These are phyloP conservation scores for Aspergillus egyptiacus DNA, from an alignment of 495 filamentous ascomycete species.

Conservation along the genomic window DNA sequence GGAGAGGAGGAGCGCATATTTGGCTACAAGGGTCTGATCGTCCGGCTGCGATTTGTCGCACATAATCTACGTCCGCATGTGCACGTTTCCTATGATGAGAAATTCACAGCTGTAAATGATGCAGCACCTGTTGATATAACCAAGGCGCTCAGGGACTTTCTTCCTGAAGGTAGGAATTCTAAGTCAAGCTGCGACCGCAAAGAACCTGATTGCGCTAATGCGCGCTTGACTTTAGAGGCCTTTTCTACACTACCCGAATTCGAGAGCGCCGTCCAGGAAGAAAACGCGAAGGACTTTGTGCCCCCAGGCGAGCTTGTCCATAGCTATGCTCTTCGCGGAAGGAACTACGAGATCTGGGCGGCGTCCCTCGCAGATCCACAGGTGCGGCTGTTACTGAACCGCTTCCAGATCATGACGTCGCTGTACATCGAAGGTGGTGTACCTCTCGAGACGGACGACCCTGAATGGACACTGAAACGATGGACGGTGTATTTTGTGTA, in stretches of 20 bases:
- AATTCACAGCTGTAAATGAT: constrained; percentile 68
- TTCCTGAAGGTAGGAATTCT: constrained; percentile 54
- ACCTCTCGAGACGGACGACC: constrained; percentile 63
- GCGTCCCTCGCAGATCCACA: constrained; percentile 50
- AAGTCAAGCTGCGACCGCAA: neutral
- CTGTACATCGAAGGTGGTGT: constrained; percentile 90
- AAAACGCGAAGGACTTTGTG: constrained; percentile 51
- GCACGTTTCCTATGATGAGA: constrained; percentile 62
- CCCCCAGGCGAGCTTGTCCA: constrained; percentile 54
- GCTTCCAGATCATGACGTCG: constrained; percentile 76
- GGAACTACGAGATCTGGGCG: constrained; percentile 57
- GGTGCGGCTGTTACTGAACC: constrained; percentile 60
- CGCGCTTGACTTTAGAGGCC: constrained; percentile 42
- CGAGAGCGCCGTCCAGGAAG: constrained; percentile 50
- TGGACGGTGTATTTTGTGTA: constrained; percentile 85
- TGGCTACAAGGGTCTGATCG: constrained; percentile 73
- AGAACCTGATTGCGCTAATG: neutral
- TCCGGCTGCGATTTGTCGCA: constrained; percentile 72
- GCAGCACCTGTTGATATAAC: constrained; percentile 61
- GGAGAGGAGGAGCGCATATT: constrained; percentile 87
- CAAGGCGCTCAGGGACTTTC: constrained; percentile 56
- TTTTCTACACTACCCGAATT: constrained; percentile 57
- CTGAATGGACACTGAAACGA: constrained; percentile 63
- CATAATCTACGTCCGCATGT: constrained; percentile 75
- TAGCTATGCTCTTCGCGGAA: constrained; percentile 44